Percentiles rank a stretch among this genome's conserved stretches.
phyloP scores from a whole-genome alignment of 169 alveolate species.

The Plasmodium gallinaceum region DNA sequence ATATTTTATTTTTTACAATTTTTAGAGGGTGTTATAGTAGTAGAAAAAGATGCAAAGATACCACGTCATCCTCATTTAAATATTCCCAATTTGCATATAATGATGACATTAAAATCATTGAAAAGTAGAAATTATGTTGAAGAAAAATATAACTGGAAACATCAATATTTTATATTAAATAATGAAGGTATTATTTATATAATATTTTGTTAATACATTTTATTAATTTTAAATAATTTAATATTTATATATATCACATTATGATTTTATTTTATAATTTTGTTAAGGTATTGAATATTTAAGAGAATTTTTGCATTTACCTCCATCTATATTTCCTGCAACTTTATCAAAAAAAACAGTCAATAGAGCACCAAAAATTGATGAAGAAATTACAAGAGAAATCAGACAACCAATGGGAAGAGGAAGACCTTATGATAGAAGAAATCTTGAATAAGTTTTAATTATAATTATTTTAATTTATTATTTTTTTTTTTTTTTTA shows the following conservation, averaged over 20 bases:
- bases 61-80: conserved; percentile 89
- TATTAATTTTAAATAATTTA: background rate
- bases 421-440: conserved; percentile 58
- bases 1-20: background rate
- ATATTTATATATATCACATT: conserved; percentile 1
- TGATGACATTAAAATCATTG: conserved; percentile 91
- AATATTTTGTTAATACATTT: background rate
- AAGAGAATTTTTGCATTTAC: conserved; percentile 92
- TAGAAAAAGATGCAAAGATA: conserved; percentile 89
- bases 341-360: conserved; percentile 92
- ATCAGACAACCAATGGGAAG: conserved; percentile 75
- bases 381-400: conserved; percentile 70
- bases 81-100: conserved; percentile 92
- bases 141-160: conserved; percentile 94
- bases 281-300: conserved; percentile 86
- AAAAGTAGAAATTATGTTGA: conserved; percentile 91
- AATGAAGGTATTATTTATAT: conserved; percentile 83
- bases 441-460: conserved; percentile 24
- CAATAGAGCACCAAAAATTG: conserved; percentile 78
- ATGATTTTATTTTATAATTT: background rate
- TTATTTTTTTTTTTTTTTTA: conserved; percentile 1
- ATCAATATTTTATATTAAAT: conserved; percentile 90
- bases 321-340: conserved; percentile 95
- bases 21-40: conserved; percentile 91
- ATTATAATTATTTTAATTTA: background rate